Evolutionary conservation across 1,284 basidiomycete species (phyloP).

Genomic region (Grifola frondosa): DNA sequence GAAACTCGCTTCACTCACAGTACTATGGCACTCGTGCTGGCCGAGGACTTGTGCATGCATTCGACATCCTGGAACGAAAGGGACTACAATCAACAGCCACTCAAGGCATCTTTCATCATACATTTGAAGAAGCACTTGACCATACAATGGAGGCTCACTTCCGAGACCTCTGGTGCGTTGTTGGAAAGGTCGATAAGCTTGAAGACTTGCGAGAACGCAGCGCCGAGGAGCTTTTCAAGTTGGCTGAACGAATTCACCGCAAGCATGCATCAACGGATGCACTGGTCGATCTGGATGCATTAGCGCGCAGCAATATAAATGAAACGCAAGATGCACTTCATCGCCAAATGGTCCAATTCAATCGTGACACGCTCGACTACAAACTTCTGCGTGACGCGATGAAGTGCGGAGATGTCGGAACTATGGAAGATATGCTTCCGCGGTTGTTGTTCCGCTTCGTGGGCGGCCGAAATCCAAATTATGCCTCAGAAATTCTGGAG

Average conservation of each 20-base stretch:
- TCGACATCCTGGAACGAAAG: slow-evolving; percentile 16
- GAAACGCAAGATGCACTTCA: slow-evolving; percentile 15
- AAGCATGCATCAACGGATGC: slow-evolving; percentile 23
- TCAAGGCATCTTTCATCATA: slow-evolving; percentile 20
- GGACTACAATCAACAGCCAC: slow-evolving; percentile 12
- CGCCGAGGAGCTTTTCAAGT: slow-evolving; percentile 2
- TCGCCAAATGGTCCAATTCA: slow-evolving; percentile 31
- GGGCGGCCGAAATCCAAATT: slow-evolving; percentile 5
- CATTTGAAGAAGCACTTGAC: slow-evolving; percentile 17
- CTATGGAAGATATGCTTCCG: slow-evolving; percentile 35
- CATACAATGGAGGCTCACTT: slow-evolving; percentile 18
- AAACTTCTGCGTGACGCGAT: slow-evolving; percentile 35
- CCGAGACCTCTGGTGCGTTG: slow-evolving; percentile 7
- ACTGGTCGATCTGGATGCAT: slow-evolving; percentile 10
- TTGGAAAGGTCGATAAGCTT: slow-evolving; percentile 1
- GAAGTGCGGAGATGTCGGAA: slow-evolving; percentile 35
- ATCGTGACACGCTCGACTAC: slow-evolving; percentile 36
- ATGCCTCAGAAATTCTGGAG: slow-evolving; percentile 30
- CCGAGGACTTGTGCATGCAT: slow-evolving; percentile 15
- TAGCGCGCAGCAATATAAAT: slow-evolving; percentile 21
- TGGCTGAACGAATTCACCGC: slow-evolving; percentile 18
- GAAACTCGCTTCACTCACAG: slow-evolving; percentile 24
- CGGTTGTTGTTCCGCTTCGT: slow-evolving; percentile 28
- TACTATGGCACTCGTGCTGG: slow-evolving; percentile 18
- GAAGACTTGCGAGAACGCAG: slow-evolving; percentile 2